A percentile compares a stretch with the other conserved stretches of the same genome.
Evolutionary conservation across 257 asterid genomes (phyloP).

Genomic region (Haberlea rhodopensis): DNA sequence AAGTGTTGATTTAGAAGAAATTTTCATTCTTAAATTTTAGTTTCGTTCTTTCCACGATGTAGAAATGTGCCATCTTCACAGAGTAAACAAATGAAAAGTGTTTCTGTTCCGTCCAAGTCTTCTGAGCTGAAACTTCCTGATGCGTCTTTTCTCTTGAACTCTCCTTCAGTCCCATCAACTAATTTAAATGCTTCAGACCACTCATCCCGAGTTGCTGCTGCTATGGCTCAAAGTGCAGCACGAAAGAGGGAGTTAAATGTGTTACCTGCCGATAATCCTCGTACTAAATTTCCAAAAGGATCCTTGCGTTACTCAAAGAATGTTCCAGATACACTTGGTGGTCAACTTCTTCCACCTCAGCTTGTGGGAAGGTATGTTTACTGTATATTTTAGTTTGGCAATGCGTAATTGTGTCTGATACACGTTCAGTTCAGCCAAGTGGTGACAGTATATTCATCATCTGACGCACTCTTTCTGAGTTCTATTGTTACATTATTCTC

Average conservation of each 20-base stretch:
- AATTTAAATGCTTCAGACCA: constrained; percentile 42
- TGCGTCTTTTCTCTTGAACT: constrained; percentile 66
- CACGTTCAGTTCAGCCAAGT: constrained; percentile 13
- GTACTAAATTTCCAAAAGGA: constrained; percentile 71
- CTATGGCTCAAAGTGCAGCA: constrained; percentile 70
- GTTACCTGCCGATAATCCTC: constrained; percentile 46
- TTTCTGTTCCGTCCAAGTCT: constrained; percentile 33
- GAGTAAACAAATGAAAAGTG: constrained; percentile 30
- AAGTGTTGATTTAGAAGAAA: constrained; percentile 11
- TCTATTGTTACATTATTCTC: background rate
- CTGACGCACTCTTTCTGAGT: background rate
- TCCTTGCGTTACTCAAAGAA: constrained; percentile 54
- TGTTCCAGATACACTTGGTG: constrained; percentile 62
- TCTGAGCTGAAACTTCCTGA: constrained; percentile 66
- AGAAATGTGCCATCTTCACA: constrained; percentile 34
- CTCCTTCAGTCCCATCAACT: constrained; percentile 52
- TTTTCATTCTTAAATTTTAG: constrained; percentile 15
- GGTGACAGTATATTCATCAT: background rate
- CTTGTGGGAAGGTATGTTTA: constrained; percentile 68
- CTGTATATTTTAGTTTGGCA: background rate
- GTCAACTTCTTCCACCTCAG: constrained; percentile 77
- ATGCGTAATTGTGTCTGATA: background rate
- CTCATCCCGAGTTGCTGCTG: constrained; percentile 81
- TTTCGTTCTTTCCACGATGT: constrained; percentile 20
- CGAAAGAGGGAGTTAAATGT: constrained; percentile 64